A percentile compares a stretch with the other conserved stretches of the same genome.
phyloP scores from a whole-genome alignment of 2,329 filamentous ascomycete species.

The Xylariaceae sp. region DNA sequence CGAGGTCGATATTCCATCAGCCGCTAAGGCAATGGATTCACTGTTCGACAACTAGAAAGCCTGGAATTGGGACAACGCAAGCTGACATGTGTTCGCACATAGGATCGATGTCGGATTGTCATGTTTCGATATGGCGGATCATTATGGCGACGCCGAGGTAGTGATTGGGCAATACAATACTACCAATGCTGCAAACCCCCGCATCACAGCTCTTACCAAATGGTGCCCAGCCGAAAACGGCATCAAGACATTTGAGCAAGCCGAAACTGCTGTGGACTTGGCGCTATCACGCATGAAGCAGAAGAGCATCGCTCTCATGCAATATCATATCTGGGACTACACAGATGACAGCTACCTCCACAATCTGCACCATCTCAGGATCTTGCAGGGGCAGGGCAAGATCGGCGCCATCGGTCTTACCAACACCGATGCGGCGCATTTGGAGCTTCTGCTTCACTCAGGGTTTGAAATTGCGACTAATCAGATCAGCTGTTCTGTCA shows the following conservation, averaged over 20 bases:
- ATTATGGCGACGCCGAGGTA: constrained; percentile 50
- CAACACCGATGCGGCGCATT: constrained; percentile 31
- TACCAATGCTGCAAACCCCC: constrained; percentile 11
- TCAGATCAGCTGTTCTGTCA: constrained; percentile 30
- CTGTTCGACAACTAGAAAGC: too few relatives aligned
- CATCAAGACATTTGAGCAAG: constrained; percentile 33
- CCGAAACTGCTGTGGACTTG: constrained; percentile 25
- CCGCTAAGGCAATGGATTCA: constrained; percentile 19
- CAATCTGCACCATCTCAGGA: too few relatives aligned
- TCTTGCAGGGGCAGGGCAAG: constrained; percentile 26
- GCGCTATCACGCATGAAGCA: constrained; percentile 26
- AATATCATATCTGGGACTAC: constrained; percentile 34
- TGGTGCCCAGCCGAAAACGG: constrained; percentile 29
- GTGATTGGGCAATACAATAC: constrained; percentile 37
- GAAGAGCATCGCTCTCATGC: constrained; percentile 24
- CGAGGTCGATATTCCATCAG: constrained; percentile 17
- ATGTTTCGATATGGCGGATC: constrained; percentile 51
- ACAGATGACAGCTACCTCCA: constrained; percentile 30
- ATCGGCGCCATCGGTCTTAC: constrained; percentile 29
- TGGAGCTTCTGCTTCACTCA: constrained; percentile 29
- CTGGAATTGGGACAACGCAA: too few relatives aligned
- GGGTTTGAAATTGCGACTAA: constrained; percentile 31
- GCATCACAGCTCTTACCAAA: constrained; percentile 29
- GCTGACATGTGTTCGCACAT: too few relatives aligned
- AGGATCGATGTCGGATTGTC: constrained; percentile 17